Base-by-base conservation (phyloP, 208 protist genomes). In the Trypanosoma cruzi region DNA sequence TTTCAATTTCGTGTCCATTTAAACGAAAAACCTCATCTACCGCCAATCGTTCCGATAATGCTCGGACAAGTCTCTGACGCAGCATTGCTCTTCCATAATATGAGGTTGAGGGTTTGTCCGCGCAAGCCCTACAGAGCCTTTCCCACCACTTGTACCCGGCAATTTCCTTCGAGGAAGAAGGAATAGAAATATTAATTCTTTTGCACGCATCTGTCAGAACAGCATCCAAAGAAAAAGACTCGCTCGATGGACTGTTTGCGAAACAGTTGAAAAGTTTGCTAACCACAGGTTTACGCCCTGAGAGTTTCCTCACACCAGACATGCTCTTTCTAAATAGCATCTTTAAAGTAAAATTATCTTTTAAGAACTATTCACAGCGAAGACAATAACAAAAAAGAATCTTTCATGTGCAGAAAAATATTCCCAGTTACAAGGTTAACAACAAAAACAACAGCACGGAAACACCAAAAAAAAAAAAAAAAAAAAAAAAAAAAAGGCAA, bases 251-350 rank as follows among this genome's bases (percentile, higher is more conserved):
- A 46, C 69, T 68, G 5, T 42, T 44, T n/a, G 78, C 79, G 48
- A 88, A 55, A 34, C 75, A 32, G 60, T 93, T 85, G 52, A 80
- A 26, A 49, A 85, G 37, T 29, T 79, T 85, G 36, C 68, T 44
- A 0, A 71, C 61, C 28, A 87, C 26, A 31, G 73, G 69, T 24
- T 84, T 82, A 53, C 81, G 77, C n/a, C 78, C 64, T 7, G 76
- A 62, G 18, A 95, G 32, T 63, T 94, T 86, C 26, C 89, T 86
- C 69, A 95, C 92, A 10, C 88, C 91, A n/a, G 88, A 90, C 85
- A 95, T 94, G 18, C 83, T 77, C 66, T 89, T 90, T 16, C 79
- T 64, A 18, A 81, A 78, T 18, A 90, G 31, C 83, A 96, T 93
- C 28, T 24, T 22, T 26, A 55, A 64, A 50, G n/a, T 8, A 46